Evolutionary conservation across 2,329 filamentous ascomycete species (phyloP).

Genomic region (Tolypocladium ophioglossoides): DNA sequence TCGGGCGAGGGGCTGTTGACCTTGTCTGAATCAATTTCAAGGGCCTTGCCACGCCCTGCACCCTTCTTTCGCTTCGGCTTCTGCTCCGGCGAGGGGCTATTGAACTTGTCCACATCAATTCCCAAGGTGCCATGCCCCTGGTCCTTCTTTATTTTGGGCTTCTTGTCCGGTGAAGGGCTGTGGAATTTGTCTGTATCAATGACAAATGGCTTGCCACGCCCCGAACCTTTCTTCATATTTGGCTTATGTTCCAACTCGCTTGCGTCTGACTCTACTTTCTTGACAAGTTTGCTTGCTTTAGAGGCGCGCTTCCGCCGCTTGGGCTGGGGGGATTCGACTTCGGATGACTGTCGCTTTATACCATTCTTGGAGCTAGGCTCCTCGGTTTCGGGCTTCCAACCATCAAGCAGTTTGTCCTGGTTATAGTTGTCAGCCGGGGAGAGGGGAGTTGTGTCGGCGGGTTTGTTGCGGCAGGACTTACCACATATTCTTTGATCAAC

Average conservation of each 20-base stretch:
- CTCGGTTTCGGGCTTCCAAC: conserved; percentile 21
- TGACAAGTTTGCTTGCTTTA: conserved; percentile 18
- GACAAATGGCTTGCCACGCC: not conserved
- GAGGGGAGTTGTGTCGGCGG: not conserved
- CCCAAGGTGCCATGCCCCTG: not conserved
- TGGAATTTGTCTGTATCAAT: not conserved
- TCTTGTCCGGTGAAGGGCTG: not conserved
- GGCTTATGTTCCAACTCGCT: conserved; percentile 2
- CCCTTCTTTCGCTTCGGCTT: conserved; percentile 6
- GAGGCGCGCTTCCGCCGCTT: conserved; percentile 27
- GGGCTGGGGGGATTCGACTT: conserved; percentile 21
- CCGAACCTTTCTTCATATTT: conserved; percentile 4
- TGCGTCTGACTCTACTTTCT: conserved; percentile 15
- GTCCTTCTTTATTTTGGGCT: conserved; percentile 4
- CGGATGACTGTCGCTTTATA: conserved; percentile 23
- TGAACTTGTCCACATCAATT: not conserved
- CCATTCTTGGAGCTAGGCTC: conserved; percentile 15
- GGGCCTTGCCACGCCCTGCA: not conserved
- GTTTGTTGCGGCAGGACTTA: conserved; percentile 23
- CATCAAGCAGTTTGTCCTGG: conserved; percentile 26
- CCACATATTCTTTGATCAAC: conserved; percentile 44
- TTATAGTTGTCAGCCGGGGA: conserved; percentile 2
- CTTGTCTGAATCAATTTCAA: not conserved
- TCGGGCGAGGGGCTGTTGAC: conserved; percentile 1
- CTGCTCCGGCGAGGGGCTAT: not conserved